Evolutionary conservation across 129 eudicot species (phyloP), one percentile per base, ranked within the genome.

Genomic region (Flaveria trinervia): DNA sequence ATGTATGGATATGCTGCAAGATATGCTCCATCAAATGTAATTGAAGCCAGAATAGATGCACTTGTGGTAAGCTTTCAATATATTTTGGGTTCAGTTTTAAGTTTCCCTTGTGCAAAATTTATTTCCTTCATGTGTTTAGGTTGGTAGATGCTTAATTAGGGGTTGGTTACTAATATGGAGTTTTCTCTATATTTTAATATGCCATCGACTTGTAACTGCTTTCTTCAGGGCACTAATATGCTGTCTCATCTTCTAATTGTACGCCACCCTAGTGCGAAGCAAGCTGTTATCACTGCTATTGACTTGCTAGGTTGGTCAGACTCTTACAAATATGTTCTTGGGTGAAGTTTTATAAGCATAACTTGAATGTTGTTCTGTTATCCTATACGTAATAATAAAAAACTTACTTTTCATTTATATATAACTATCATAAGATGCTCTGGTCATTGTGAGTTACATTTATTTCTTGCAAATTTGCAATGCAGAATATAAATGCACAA

Each of bases 1-100:
- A 94, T 94, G 99, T 94, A 94, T 83, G 99, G 99, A 69, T 94
- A 94, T 91, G 98, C 99, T 17, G 99, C 99, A 84, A 94, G 90
- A 82, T 94, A 94, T 85, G 99, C 99, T 73, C 97, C 99, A 70
- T 89, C 99, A 70, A 89, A 90, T 71, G 97, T 94, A 68, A 94
- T 94, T 87, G 99, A 94, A 89, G 99, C 99, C 77, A 82, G 99
- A 86, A 94, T 94, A 74, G 93, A 94, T 77, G 99, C 99, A 39
- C 99, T 94, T 73, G 97, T 94, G 93, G 99, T 91, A 89, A 46
- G 68, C 45, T 20, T 36, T 64, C 48, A 18, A 41, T 36, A 79
- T 60, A 4, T 20, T 23, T 15, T 59, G 46, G 46, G 77, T 49
- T 78, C 57, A 65, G 15, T 68, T 28, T 74, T 30, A 25, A 16